Conservation (phyloP, 2,329 filamentous ascomycete species). For the Rhinocladiella similis region DNA sequence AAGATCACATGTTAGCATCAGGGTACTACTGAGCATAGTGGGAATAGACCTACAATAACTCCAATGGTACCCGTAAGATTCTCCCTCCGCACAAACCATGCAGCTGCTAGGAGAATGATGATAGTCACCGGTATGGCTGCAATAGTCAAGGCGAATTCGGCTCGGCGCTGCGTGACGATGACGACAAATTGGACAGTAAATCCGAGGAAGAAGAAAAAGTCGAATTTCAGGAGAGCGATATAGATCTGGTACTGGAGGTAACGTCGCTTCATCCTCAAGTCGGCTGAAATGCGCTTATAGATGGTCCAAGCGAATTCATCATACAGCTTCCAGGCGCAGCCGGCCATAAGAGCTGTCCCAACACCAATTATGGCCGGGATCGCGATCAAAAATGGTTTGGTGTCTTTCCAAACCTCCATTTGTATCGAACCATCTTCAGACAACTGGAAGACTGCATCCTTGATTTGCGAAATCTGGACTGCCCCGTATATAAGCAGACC, state of each 20-base stretch:
- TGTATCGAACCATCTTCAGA: slow-evolving; percentile 47
- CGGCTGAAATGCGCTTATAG: slow-evolving; percentile 97
- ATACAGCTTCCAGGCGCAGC: slow-evolving; percentile 91
- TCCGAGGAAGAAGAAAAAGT: slow-evolving; percentile 99
- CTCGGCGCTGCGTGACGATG: slow-evolving; percentile 70
- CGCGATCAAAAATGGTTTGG: slow-evolving; percentile 76
- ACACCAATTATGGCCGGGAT: slow-evolving; percentile 82
- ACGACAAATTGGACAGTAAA: slow-evolving; percentile 98
- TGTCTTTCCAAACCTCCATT: slow-evolving; percentile 63
- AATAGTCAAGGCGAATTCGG: slow-evolving; percentile 83
- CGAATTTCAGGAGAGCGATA: slow-evolving; percentile 95
- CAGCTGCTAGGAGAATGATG: slow-evolving; percentile 79
- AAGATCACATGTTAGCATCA: slow-evolving; percentile 1
- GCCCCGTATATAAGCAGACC: slow-evolving; percentile 90
- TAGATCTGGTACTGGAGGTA: slow-evolving; percentile 98
- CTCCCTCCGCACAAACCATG: slow-evolving; percentile 81
- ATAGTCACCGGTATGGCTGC: slow-evolving; percentile 91
- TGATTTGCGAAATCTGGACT: slow-evolving; percentile 89
- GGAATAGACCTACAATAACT: slow-evolving; percentile 61
- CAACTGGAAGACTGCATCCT: slow-evolving; percentile 66
- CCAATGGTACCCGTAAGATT: slow-evolving; percentile 73
- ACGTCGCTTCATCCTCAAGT: slow-evolving; percentile 93
- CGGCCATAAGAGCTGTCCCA: slow-evolving; percentile 69
- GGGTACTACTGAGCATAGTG: neutral
- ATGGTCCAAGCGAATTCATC: slow-evolving; percentile 99